Evolutionary conservation across 345 rosid species (phyloP).

Genomic region (Ricinus communis): DNA sequence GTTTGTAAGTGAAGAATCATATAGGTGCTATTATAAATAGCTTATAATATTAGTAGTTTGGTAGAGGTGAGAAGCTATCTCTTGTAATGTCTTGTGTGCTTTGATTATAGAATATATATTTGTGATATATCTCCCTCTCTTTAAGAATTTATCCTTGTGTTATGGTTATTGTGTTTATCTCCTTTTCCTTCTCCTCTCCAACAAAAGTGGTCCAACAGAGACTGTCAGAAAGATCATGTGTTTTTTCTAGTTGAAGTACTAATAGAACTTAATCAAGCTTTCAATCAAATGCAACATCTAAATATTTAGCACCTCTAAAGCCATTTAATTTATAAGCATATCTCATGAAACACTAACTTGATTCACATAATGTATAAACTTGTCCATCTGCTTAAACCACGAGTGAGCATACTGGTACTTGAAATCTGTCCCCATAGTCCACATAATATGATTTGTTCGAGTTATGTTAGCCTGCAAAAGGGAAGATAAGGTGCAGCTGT

Average conservation of each 20-base stretch:
- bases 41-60: too few relatives aligned
- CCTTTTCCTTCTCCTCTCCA: too few relatives aligned
- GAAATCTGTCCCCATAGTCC: constrained; percentile 61
- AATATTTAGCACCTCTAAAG: neutral
- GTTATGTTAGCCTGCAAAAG: constrained; percentile 50
- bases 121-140: too few relatives aligned
- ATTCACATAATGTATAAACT: constrained; percentile 52
- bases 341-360: constrained; percentile 15
- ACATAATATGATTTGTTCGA: constrained; percentile 59
- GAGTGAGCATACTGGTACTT: constrained; percentile 54
- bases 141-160: too few relatives aligned
- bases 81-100: too few relatives aligned
- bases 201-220: too few relatives aligned
- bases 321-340: neutral
- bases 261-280: neutral
- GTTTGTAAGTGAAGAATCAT: too few relatives aligned
- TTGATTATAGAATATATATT: too few relatives aligned
- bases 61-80: too few relatives aligned
- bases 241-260: neutral
- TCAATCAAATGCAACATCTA: neutral
- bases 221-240: too few relatives aligned
- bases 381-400: constrained; percentile 59
- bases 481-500: neutral
- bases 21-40: too few relatives aligned
- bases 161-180: too few relatives aligned